phyloP scores from a whole-genome alignment of 1,139 yeast species.

The Yamadazyma diddensiae region DNA sequence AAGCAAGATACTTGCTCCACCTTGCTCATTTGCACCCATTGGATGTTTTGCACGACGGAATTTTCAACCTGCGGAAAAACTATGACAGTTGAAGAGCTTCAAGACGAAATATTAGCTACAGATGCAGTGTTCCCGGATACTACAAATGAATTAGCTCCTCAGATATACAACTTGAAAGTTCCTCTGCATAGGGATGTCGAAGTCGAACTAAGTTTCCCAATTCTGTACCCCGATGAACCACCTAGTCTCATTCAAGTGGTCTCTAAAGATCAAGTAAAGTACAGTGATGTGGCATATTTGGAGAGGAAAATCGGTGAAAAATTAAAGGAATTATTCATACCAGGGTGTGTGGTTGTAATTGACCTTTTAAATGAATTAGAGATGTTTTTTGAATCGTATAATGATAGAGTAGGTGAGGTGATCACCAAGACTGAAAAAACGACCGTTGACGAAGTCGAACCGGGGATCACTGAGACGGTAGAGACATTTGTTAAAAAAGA shows the following conservation, averaged over 20 bases:
- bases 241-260: conserved; percentile 57
- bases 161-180: conserved; percentile 49
- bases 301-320: conserved; percentile 45
- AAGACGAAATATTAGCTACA: conserved; percentile 80
- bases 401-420: conserved; percentile 13
- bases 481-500: conserved; percentile 4
- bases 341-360: conserved; percentile 74
- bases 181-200: conserved; percentile 62
- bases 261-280: conserved; percentile 27
- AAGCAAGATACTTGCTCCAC: too few relatives aligned
- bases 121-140: conserved; percentile 85
- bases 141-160: conserved; percentile 28
- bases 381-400: conserved; percentile 40
- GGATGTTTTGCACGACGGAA: too few relatives aligned
- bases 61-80: too few relatives aligned
- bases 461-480: conserved; percentile 1
- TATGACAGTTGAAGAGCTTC: conserved; percentile 54
- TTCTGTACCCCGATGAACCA: conserved; percentile 60
- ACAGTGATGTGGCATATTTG: conserved; percentile 43
- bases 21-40: too few relatives aligned
- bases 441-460: conserved; percentile 4
- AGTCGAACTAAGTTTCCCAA: conserved; percentile 68
- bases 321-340: conserved; percentile 45
- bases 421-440: conserved; percentile 2
- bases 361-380: conserved; percentile 71